Evolutionary conservation across 202 grass and related monocot species (phyloP), one percentile per base, ranked within the genome.

Genomic region (Schoenoplectus triqueter): DNA sequence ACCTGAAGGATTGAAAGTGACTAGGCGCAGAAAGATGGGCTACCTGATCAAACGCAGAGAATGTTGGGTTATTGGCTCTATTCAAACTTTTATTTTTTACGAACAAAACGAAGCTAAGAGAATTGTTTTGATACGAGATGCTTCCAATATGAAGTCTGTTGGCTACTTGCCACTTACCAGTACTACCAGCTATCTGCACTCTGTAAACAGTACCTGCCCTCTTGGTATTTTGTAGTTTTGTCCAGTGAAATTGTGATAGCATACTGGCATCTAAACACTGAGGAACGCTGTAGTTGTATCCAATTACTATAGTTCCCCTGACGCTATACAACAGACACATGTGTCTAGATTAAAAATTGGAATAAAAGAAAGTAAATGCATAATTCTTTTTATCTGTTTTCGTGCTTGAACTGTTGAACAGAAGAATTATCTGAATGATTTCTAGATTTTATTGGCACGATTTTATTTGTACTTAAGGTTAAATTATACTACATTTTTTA

Each of bases 1-100:
- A 41, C 7, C 18, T 20, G 45, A 59, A 44, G 73, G 5, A 59
- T 79, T 79, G 75, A 79, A 79, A 79, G 55, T 10, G 75, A 79
- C 75, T 10, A 18, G 75, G 75, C 75, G 31, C 55, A 79, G 75
- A 13, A 44, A 4, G 14, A 60, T 42, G 75, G 54, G 75, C 11
- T 79, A 61, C 39, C 39, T 61, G 74, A 78, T 39, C 6, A 59
- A 10, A 15, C 39, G 18, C 40, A 79, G 54, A 61, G 75, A 79
- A 79, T 79, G 75, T 79, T 79, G 75, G 54, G 14, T 61, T 20
- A 60, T 13, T 76, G 50, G 50, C 4, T 55, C 9, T 39, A 76
- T 2, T 51, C 4, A 7, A 69, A 21, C 1, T n/a, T 77, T 54
- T 22, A 40, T 59, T 44, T 60, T 79, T 61, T 79, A 61, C 73